Conservation (phyloP, 495 filamentous ascomycete species). For the Penicillium daleae region DNA sequence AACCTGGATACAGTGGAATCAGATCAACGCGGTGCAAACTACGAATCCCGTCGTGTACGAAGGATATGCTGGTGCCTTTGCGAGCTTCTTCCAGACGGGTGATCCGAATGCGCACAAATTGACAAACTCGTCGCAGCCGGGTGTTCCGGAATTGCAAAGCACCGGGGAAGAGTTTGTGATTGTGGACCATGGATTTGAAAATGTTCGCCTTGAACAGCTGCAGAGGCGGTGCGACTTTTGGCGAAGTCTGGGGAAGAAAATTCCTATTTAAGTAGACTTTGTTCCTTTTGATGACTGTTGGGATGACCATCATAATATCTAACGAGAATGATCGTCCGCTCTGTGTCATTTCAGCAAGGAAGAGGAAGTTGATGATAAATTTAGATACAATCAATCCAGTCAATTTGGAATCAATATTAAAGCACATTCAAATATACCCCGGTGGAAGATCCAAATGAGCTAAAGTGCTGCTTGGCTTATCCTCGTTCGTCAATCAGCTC, state of each 20-base stretch:
- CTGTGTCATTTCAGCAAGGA: too few species aligned
- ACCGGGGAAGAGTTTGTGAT: conserved; percentile 57
- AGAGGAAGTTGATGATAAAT: too few species aligned
- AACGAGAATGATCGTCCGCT: too few species aligned
- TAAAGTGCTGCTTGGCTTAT: neutral
- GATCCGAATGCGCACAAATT: conserved; percentile 62
- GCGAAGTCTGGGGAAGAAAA: conserved; percentile 44
- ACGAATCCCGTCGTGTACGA: conserved; percentile 56
- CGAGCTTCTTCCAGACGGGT: conserved; percentile 61
- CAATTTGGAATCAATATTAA: neutral
- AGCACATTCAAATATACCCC: neutral
- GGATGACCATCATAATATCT: too few species aligned
- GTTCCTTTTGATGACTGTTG: too few species aligned
- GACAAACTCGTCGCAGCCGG: conserved; percentile 46
- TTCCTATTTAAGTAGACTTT: conserved; percentile 36
- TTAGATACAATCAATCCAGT: too few species aligned
- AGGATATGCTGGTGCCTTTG: conserved; percentile 62
- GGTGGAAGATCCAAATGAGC: neutral
- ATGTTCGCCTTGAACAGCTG: conserved; percentile 40
- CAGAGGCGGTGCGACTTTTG: conserved; percentile 58
- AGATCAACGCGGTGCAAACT: conserved; percentile 56
- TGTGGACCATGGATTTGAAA: conserved; percentile 44
- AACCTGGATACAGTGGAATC: conserved; percentile 53
- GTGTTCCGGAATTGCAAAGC: conserved; percentile 46
- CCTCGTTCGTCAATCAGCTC: neutral